A percentile compares a stretch with the other conserved stretches of the same genome.
phyloP scores from a whole-genome alignment of 305 asterid species.

The Fraxinus sp. region DNA sequence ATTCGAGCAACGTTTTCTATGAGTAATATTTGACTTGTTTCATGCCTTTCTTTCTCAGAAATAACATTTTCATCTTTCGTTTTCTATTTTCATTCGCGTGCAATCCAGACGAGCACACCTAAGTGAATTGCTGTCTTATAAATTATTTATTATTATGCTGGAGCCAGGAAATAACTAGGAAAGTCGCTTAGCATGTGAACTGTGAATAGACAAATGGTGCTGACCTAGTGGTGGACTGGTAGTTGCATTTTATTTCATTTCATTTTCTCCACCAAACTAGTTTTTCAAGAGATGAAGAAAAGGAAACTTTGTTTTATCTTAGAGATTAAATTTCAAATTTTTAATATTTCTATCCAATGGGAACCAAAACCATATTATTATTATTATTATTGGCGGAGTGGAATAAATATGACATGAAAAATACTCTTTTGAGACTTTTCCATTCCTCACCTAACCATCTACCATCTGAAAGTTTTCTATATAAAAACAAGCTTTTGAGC shows the following conservation, averaged over 20 bases:
- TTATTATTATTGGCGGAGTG: too few relatives aligned
- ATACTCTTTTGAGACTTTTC: neutral
- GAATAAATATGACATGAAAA: neutral
- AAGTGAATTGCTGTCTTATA: neutral
- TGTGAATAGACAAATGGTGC: neutral
- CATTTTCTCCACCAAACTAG: neutral
- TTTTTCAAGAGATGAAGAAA: neutral
- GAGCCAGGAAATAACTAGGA: neutral
- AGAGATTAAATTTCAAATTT: neutral
- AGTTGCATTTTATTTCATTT: neutral
- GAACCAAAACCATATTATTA: neutral
- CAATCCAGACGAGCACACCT: neutral
- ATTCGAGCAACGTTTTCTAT: neutral
- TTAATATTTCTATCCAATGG: neutral
- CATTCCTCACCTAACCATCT: constrained; percentile 6
- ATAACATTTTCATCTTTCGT: neutral
- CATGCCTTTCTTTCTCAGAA: neutral
- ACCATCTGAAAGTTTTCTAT: neutral
- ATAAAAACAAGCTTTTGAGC: neutral
- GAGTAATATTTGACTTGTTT: neutral
- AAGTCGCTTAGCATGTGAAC: neutral
- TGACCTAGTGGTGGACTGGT: neutral
- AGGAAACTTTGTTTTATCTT: neutral
- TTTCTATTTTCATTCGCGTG: neutral
- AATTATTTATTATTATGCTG: neutral